A percentile compares a stretch with the other conserved stretches of the same genome.
These are phyloP conservation scores for Phialocephala sp. DNA, from an alignment of 2,329 filamentous ascomycete genomes.

Conservation along the genomic window DNA sequence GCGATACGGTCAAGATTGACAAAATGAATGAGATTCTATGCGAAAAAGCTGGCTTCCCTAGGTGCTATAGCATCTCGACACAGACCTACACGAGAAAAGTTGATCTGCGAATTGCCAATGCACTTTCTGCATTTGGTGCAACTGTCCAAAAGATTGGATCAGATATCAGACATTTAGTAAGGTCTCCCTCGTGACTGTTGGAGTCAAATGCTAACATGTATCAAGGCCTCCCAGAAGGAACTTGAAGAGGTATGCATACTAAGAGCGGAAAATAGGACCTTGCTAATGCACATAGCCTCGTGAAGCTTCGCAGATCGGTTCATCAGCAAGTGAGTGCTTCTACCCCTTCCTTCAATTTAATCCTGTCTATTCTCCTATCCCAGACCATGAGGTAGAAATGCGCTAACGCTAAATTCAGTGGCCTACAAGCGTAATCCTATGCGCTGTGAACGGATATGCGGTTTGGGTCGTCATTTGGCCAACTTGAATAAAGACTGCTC, in stretches of 20 bases:
- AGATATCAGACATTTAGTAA: slow-evolving; percentile 71
- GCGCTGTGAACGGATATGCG: slow-evolving; percentile 54
- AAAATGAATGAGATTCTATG: slow-evolving; percentile 61
- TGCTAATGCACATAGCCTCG: slow-evolving; percentile 56
- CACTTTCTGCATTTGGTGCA: slow-evolving; percentile 79
- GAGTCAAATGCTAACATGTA: background rate
- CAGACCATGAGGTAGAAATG: slow-evolving; percentile 40
- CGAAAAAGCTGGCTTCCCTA: slow-evolving; percentile 59
- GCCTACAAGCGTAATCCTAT: slow-evolving; percentile 57
- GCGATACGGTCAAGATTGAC: slow-evolving; percentile 57
- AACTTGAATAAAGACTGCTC: slow-evolving; percentile 45
- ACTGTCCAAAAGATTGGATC: slow-evolving; percentile 76
- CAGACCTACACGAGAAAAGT: slow-evolving; percentile 83
- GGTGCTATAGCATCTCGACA: slow-evolving; percentile 56
- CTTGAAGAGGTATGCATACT: slow-evolving; percentile 63
- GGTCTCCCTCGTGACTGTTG: background rate
- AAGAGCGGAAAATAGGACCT: background rate
- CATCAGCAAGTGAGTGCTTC: background rate
- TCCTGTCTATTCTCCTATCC: background rate
- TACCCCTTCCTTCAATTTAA: background rate
- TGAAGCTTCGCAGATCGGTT: slow-evolving; percentile 77
- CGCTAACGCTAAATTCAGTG: slow-evolving; percentile 53
- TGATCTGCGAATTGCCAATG: slow-evolving; percentile 80
- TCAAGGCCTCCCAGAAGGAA: slow-evolving; percentile 72
- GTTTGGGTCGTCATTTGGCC: slow-evolving; percentile 52